Evolutionary conservation across 2,329 filamentous ascomycete species (phyloP).

Genomic region (Thielaviopsis musarum): DNA sequence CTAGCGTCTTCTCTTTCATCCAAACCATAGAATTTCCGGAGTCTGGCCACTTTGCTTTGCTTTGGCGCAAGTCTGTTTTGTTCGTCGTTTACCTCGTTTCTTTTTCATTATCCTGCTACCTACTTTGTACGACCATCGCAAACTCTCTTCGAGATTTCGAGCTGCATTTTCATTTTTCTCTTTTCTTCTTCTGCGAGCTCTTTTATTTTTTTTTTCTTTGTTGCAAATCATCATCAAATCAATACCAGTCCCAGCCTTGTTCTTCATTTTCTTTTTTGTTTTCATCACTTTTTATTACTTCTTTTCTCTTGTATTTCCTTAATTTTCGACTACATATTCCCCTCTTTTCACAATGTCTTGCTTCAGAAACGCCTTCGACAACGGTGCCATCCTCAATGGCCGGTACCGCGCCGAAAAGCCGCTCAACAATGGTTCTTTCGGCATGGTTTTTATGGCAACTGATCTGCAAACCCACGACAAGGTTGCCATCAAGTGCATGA

Average conservation of each 20-base stretch:
- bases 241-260: constrained; percentile 11
- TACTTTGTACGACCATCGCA: constrained; percentile 12
- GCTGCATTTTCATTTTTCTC: neutral
- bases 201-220: constrained; percentile 1
- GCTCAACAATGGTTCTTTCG: constrained; percentile 96
- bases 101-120: constrained; percentile 3
- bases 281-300: constrained; percentile 6
- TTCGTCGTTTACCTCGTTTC: neutral
- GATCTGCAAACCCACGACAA: constrained; percentile 60
- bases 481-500: constrained; percentile 92
- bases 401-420: constrained; percentile 85
- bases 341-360: constrained; percentile 49
- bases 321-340: constrained; percentile 13
- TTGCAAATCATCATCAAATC: constrained; percentile 6
- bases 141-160: constrained; percentile 7
- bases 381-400: constrained; percentile 67
- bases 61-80: constrained; percentile 1
- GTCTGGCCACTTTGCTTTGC: constrained; percentile 2
- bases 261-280: constrained; percentile 6
- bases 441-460: constrained; percentile 90
- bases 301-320: constrained; percentile 11
- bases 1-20: neutral
- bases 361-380: constrained; percentile 65
- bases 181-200: constrained; percentile 4
- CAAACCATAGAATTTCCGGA: neutral